These are phyloP conservation scores for Metschnikowia gelsemii DNA, from an alignment of 805 yeast genomes.

Conservation along the genomic window DNA sequence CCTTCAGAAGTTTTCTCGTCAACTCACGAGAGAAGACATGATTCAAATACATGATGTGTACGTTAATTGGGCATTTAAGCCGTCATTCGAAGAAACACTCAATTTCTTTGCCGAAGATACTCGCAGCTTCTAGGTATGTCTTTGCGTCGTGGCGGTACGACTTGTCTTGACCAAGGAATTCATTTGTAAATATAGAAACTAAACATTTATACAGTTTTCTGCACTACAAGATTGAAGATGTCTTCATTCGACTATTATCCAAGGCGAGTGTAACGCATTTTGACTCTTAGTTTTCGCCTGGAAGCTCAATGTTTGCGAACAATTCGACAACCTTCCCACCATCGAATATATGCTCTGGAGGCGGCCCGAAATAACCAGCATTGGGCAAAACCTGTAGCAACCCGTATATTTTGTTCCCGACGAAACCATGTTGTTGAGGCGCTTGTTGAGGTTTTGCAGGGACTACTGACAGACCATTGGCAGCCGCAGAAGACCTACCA, in stretches of 20 bases:
- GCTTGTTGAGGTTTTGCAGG: slow-evolving; percentile 11
- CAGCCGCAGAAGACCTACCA: background rate
- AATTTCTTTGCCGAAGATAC: slow-evolving; percentile 20
- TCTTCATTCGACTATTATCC: background rate
- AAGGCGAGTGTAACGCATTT: background rate
- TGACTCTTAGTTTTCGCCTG: slow-evolving; percentile 11
- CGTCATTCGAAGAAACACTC: slow-evolving; percentile 35
- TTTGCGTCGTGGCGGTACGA: background rate
- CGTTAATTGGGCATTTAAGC: slow-evolving; percentile 85
- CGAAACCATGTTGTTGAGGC: slow-evolving; percentile 26
- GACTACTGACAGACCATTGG: slow-evolving; percentile 4
- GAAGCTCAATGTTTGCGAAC: slow-evolving; percentile 30
- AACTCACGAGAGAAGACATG: slow-evolving; percentile 58
- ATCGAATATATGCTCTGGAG: slow-evolving; percentile 53
- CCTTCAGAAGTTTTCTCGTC: slow-evolving; percentile 44
- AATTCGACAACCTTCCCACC: slow-evolving; percentile 50
- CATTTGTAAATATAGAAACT: background rate
- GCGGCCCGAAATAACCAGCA: slow-evolving; percentile 50
- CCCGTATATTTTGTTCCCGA: slow-evolving; percentile 38
- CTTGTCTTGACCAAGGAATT: background rate
- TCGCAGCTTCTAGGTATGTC: slow-evolving; percentile 11
- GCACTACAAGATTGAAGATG: background rate
- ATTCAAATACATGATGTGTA: slow-evolving; percentile 50
- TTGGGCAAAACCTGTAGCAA: slow-evolving; percentile 60
- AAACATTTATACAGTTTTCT: background rate